Evolutionary conservation across 1,284 basidiomycete species (phyloP).

Genomic region (Cutaneotrichosporon mucoides): DNA sequence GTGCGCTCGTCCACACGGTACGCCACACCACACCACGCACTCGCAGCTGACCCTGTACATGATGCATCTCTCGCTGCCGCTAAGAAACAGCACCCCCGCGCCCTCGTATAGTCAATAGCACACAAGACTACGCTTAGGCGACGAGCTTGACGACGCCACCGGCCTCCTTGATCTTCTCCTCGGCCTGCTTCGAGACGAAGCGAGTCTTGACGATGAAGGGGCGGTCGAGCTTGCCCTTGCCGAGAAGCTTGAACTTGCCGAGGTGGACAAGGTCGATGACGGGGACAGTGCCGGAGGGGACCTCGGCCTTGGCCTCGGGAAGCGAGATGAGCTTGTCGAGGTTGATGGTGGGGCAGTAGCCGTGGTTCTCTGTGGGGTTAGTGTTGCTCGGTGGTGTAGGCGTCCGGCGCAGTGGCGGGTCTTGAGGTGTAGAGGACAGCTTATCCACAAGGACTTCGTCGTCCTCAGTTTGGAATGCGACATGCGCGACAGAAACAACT

Average conservation of each 20-base stretch:
- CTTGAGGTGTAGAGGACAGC: no score
- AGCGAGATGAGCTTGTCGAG: slow-evolving; percentile 62
- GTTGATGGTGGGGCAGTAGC: slow-evolving; percentile 94
- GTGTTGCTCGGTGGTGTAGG: not conserved
- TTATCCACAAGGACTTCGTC: no score
- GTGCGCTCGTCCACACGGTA: no score
- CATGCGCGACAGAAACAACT: no score
- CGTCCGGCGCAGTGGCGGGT: no score
- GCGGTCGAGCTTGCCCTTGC: slow-evolving; percentile 48
- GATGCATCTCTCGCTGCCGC: no score
- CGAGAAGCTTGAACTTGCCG: slow-evolving; percentile 81
- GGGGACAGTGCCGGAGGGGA: slow-evolving; percentile 61
- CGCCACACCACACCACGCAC: no score
- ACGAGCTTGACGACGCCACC: slow-evolving; percentile 87
- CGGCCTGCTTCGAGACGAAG: slow-evolving; percentile 81
- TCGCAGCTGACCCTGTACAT: no score
- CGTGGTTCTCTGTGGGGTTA: slow-evolving; percentile 58
- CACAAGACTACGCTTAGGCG: slow-evolving; percentile 56
- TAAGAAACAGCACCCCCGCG: no score
- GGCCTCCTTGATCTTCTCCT: slow-evolving; percentile 75
- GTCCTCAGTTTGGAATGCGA: no score
- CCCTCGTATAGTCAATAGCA: no score
- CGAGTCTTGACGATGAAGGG: slow-evolving; percentile 96
- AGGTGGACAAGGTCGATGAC: slow-evolving; percentile 82
- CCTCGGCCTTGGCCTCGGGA: slow-evolving; percentile 49